Conservation (phyloP, 345 rosid genomes). For the Eucalyptus sp. region DNA sequence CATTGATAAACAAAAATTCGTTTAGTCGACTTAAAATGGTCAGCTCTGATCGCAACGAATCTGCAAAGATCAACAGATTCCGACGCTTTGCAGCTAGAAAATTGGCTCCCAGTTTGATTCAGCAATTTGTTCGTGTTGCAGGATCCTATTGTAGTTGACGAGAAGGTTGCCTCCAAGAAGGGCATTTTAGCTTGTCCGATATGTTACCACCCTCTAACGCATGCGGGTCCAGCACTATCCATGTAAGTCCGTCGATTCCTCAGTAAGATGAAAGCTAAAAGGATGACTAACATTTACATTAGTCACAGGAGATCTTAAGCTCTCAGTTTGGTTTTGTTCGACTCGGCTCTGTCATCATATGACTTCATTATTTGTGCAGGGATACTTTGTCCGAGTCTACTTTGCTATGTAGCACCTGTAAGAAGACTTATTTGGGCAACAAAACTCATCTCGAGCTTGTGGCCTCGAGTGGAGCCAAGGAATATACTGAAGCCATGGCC, state of each 20-base stretch:
- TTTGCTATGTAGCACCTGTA: slow-evolving; percentile 45
- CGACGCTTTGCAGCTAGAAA: neutral
- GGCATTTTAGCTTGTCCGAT: slow-evolving; percentile 65
- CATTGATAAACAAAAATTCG: neutral
- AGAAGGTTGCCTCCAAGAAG: slow-evolving; percentile 6
- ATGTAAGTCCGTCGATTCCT: slow-evolving; percentile 18
- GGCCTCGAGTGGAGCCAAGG: slow-evolving; percentile 37
- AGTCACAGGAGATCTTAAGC: neutral
- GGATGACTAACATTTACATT: neutral
- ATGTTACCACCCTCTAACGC: slow-evolving; percentile 37
- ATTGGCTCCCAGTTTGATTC: neutral
- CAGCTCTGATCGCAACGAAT: neutral
- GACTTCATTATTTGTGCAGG: slow-evolving; percentile 10
- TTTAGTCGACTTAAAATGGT: neutral
- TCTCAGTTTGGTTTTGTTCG: neutral
- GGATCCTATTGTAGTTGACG: slow-evolving; percentile 19
- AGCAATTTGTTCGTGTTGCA: neutral
- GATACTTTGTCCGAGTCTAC: slow-evolving; percentile 15
- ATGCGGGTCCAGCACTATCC: slow-evolving; percentile 10
- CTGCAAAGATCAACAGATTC: neutral
- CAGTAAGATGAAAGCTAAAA: neutral
- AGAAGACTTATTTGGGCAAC: slow-evolving; percentile 39
- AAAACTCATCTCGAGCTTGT: slow-evolving; percentile 60
- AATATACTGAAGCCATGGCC: slow-evolving; percentile 40
- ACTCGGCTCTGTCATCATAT: neutral